Evolutionary conservation across 345 rosid genomes (phyloP).

Genomic region (Gossypium raimondii): DNA sequence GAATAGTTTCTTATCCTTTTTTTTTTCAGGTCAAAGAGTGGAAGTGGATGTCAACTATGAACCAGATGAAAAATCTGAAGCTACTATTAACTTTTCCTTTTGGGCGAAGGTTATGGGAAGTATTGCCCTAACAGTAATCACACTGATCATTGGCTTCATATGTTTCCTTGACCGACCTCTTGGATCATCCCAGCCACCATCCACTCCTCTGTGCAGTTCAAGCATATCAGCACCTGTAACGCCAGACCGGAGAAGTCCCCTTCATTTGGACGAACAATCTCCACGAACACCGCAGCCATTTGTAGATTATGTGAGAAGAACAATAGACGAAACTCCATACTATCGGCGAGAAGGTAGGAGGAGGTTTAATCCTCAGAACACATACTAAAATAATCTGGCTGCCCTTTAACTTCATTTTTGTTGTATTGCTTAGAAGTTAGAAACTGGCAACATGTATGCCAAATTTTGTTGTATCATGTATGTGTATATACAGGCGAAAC

Average conservation of each 20-base stretch:
- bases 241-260: conserved; percentile 49
- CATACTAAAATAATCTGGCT: conserved; percentile 36
- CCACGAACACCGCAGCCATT: conserved; percentile 88
- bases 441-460: background rate
- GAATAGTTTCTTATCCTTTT: background rate
- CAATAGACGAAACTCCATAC: conserved; percentile 83
- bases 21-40: conserved; percentile 57
- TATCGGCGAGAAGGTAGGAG: conserved; percentile 70
- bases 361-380: conserved; percentile 77
- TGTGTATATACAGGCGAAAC: background rate
- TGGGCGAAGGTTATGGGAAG: conserved; percentile 26
- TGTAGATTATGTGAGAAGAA: conserved; percentile 74
- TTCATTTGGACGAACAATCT: conserved; percentile 43
- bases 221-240: conserved; percentile 37
- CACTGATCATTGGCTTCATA: conserved; percentile 17
- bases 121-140: conserved; percentile 20
- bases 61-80: conserved; percentile 25
- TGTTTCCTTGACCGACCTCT: conserved; percentile 21
- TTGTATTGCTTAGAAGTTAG: background rate
- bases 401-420: background rate
- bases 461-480: background rate
- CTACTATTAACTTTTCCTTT: conserved; percentile 6
- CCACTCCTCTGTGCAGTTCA: conserved; percentile 29
- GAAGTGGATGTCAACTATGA: conserved; percentile 56
- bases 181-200: conserved; percentile 20